Percentiles rank a stretch among this genome's conserved stretches.
phyloP scores from a whole-genome alignment of 306 rosid species.

The Heteromeles arbutifolia region DNA sequence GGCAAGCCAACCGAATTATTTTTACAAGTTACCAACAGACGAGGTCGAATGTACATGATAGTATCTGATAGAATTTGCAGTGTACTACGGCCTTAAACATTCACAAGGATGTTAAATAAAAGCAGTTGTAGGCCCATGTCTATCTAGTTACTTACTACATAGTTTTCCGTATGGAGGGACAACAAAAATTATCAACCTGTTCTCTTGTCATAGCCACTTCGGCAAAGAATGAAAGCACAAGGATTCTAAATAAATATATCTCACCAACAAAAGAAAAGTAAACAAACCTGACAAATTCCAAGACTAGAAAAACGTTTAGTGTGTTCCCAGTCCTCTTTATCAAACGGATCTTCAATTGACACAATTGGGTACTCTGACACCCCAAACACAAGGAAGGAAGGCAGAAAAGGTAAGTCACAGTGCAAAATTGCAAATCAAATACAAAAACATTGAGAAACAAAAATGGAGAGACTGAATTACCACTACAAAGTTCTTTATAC shows the following conservation, averaged over 20 bases:
- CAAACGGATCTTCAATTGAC: constrained; percentile 96
- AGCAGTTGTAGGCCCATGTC: not conserved
- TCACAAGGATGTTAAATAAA: not conserved
- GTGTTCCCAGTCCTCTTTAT: constrained; percentile 95
- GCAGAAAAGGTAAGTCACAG: constrained; percentile 7
- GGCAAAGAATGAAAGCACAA: constrained; percentile 13
- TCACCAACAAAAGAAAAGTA: constrained; percentile 10
- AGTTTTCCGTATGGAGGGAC: not conserved
- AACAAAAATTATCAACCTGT: constrained; percentile 1
- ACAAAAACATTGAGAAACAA: not conserved
- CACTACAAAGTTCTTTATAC: constrained; percentile 71
- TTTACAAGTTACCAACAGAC: not conserved
- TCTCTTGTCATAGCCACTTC: constrained; percentile 6
- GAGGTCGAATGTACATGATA: not conserved
- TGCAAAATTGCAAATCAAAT: not conserved
- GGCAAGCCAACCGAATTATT: not conserved
- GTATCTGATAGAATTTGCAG: not conserved
- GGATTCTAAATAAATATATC: constrained; percentile 18
- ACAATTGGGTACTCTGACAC: constrained; percentile 68
- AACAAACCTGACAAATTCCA: constrained; percentile 66
- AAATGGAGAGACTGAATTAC: constrained; percentile 31
- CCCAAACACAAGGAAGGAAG: constrained; percentile 10
- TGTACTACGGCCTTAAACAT: not conserved
- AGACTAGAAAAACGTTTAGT: constrained; percentile 57
- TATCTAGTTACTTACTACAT: not conserved